Conservation (phyloP, 1,284 basidiomycete genomes). For the Cutaneotrichosporon cutaneum region DNA sequence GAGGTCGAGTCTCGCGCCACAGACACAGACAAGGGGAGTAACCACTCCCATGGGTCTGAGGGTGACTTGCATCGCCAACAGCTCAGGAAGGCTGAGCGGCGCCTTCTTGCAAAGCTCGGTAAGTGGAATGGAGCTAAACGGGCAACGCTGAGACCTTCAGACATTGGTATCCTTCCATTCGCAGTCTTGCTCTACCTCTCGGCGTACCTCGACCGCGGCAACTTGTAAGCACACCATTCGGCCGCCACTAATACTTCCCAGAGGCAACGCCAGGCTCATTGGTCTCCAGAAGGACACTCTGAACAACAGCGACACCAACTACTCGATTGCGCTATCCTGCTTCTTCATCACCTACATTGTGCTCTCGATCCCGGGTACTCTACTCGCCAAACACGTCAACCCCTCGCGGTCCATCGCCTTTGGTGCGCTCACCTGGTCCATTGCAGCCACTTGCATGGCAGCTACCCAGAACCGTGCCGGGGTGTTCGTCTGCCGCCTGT, state of each 20-base stretch:
- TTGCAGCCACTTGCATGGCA: conserved; percentile 53
- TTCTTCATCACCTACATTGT: conserved; percentile 54
- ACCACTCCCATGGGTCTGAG: too few species aligned
- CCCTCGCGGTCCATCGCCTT: conserved; percentile 50
- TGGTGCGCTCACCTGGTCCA: conserved; percentile 53
- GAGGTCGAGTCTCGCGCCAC: too few species aligned
- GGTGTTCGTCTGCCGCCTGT: conserved; percentile 50
- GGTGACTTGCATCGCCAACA: too few species aligned
- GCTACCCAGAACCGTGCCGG: conserved; percentile 46
- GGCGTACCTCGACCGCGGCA: conserved; percentile 54
- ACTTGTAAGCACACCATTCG: conserved; percentile 30
- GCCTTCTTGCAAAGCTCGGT: too few species aligned
- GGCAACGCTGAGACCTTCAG: too few species aligned
- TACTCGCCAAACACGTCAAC: conserved; percentile 44
- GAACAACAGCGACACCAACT: conserved; percentile 44
- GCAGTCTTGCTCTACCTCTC: conserved; percentile 53
- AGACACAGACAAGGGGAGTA: too few species aligned
- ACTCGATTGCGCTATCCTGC: conserved; percentile 49
- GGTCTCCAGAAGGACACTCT: conserved; percentile 49
- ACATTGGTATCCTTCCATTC: conserved; percentile 52
- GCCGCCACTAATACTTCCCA: conserved; percentile 15
- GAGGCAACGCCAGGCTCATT: conserved; percentile 48
- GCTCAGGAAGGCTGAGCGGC: too few species aligned
- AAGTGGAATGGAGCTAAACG: too few species aligned
- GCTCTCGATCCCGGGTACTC: conserved; percentile 46